Evolutionary conservation across 139 green algal genomes (phyloP), one percentile per base, ranked within the genome.

Genomic region (Deuterostichococcus epilithicus): DNA sequence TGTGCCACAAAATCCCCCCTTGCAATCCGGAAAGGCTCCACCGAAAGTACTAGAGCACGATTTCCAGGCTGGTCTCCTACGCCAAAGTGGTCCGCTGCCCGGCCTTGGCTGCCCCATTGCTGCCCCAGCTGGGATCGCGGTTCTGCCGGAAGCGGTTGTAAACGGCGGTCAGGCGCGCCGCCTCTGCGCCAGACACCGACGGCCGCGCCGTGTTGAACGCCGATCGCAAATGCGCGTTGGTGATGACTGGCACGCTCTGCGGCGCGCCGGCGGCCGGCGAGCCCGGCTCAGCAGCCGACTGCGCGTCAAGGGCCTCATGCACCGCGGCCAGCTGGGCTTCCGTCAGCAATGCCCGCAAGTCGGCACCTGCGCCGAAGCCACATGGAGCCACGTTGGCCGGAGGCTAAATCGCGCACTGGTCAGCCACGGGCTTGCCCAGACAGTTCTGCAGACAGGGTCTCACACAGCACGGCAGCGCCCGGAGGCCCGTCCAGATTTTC

Each of bases 291-390:
- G 52, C 52, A 63, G 10, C 52, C 52, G 28, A 20, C 39, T 52
- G 60, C 36, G 3, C 2, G 23, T 93, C 88, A 38, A 97, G 70
- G 28, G 65, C 67, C 47, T 90, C 84, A 77, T 96, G 90, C 65
- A 93, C 89, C 52, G 93, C 92, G 23, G 84, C 78, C 39, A 97
- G 86, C 85, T 96, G 90, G 20, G 93, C 91, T 70, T 97, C 92
- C 4, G 89, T 85, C 58, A 97, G 81, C 30, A 97, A 32, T 1
- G 90, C 90, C 1, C 81, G 78, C 70, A 97, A 81, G 82, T 97
- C 93, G 26, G 93, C 93, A 30, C 90, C 76, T 28, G 47, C 42
- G n/a, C n/a, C n/a, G n/a, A n/a, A n/a, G n/a, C n/a, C n/a, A n/a
- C n/a, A n/a, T n/a, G n/a, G n/a, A n/a, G n/a, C n/a, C n/a, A n/a